phyloP scores from a whole-genome alignment of 192 early-diverging fungal species.

The Coemansia sp. region DNA sequence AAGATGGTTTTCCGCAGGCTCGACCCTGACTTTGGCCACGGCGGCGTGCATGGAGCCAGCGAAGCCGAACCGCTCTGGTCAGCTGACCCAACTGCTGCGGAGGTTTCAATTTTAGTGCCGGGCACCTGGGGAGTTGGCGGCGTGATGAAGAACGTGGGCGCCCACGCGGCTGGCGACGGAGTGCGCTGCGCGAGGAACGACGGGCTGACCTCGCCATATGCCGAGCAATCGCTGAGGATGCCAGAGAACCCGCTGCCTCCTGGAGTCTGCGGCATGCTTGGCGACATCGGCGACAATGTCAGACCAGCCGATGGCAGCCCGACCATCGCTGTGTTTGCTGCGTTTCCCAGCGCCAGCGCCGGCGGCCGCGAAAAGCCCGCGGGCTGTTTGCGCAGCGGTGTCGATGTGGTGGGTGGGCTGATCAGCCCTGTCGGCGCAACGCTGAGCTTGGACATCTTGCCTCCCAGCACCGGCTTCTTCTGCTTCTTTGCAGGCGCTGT shows the following conservation, averaged over 20 bases:
- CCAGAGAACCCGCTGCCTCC: constrained; percentile 4
- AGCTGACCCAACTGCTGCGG: not conserved
- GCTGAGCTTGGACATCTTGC: constrained; percentile 29
- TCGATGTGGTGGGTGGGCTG: constrained; percentile 35
- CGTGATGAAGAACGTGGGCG: constrained; percentile 43
- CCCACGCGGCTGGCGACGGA: constrained; percentile 30
- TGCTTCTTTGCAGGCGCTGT: constrained; percentile 21
- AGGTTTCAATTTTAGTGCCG: not conserved
- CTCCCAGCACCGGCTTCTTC: not conserved
- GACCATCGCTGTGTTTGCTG: constrained; percentile 5
- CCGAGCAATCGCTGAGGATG: constrained; percentile 9
- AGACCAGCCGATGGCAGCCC: not conserved
- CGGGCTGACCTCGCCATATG: constrained; percentile 48
- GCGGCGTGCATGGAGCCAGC: constrained; percentile 41
- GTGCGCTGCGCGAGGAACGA: constrained; percentile 31
- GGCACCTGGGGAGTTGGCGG: constrained; percentile 35
- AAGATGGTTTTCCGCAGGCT: constrained; percentile 48
- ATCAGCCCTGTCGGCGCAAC: constrained; percentile 33
- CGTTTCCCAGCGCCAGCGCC: constrained; percentile 28
- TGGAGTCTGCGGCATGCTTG: constrained; percentile 31
- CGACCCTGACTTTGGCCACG: constrained; percentile 45
- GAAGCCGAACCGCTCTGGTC: constrained; percentile 2
- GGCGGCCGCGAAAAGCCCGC: constrained; percentile 36
- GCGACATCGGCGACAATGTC: constrained; percentile 38
- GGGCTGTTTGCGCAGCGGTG: constrained; percentile 8